Conservation (phyloP, 2,329 filamentous ascomycete genomes). For the Scleromitrula shiraiana region DNA sequence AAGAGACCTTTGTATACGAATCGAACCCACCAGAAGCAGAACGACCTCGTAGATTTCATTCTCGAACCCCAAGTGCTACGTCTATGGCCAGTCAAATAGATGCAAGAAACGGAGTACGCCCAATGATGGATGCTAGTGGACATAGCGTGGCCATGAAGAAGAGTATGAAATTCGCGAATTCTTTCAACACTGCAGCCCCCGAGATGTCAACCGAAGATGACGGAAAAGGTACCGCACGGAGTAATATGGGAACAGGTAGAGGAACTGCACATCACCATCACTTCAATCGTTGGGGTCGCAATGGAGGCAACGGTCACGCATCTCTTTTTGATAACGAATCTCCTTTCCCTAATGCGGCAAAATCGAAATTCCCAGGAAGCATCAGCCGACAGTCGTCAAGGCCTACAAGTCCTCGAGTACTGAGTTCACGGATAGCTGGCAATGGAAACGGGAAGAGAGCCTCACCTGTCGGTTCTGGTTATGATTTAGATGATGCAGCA, state of each 20-base stretch:
- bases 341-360: slow-evolving; percentile 62
- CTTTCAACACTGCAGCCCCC: slow-evolving; percentile 52
- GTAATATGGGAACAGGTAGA: slow-evolving; percentile 52
- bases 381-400: slow-evolving; percentile 53
- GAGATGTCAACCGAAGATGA: slow-evolving; percentile 51
- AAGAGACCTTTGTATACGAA: slow-evolving; percentile 98
- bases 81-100: slow-evolving; percentile 70
- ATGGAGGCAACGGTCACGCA: slow-evolving; percentile 56
- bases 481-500: slow-evolving; percentile 77
- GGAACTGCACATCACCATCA: slow-evolving; percentile 71
- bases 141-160: slow-evolving; percentile 66
- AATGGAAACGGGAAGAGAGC: slow-evolving; percentile 44
- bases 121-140: slow-evolving; percentile 57
- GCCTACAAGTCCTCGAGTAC: slow-evolving; percentile 60
- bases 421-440: slow-evolving; percentile 29
- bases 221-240: slow-evolving; percentile 54
- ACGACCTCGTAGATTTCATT: slow-evolving; percentile 68
- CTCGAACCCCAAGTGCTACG: slow-evolving; percentile 86
- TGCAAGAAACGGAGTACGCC: slow-evolving; percentile 36
- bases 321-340: slow-evolving; percentile 72
- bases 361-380: slow-evolving; percentile 52
- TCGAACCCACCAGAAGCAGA: slow-evolving; percentile 75
- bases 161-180: slow-evolving; percentile 93
- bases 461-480: slow-evolving; percentile 55
- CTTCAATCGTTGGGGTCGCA: slow-evolving; percentile 70